Evolutionary conservation across 495 filamentous ascomycete species (phyloP).

Genomic region (Apodospora peruviana): DNA sequence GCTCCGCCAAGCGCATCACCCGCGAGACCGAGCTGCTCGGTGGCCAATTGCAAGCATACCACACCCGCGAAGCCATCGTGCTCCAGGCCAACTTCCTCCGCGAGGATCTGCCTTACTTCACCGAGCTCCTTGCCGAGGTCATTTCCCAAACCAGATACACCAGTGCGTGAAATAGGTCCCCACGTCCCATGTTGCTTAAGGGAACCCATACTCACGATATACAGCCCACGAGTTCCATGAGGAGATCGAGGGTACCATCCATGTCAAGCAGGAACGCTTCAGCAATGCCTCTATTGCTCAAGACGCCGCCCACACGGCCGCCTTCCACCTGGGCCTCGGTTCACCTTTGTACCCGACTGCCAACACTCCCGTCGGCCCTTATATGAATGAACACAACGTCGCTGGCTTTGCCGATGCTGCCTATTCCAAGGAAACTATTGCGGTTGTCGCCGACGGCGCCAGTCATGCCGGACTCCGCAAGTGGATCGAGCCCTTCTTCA

Average conservation of each 20-base stretch:
- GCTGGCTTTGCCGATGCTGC: slow-evolving; percentile 66
- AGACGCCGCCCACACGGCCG: slow-evolving; percentile 78
- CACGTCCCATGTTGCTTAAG: neutral
- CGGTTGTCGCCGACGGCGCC: slow-evolving; percentile 83
- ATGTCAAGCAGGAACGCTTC: slow-evolving; percentile 63
- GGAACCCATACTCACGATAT: slow-evolving; percentile 7
- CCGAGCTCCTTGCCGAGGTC: slow-evolving; percentile 91
- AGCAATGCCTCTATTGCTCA: slow-evolving; percentile 68
- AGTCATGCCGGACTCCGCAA: slow-evolving; percentile 70
- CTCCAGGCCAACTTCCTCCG: slow-evolving; percentile 90
- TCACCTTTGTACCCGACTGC: slow-evolving; percentile 63
- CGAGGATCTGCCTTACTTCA: slow-evolving; percentile 94
- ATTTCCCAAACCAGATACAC: slow-evolving; percentile 78
- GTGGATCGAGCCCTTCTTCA: slow-evolving; percentile 92
- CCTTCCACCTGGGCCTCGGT: slow-evolving; percentile 93
- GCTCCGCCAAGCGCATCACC: slow-evolving; percentile 83
- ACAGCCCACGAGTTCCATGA: slow-evolving; percentile 84
- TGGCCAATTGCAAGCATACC: slow-evolving; percentile 73
- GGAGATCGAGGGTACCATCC: slow-evolving; percentile 68
- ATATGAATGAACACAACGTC: slow-evolving; percentile 67
- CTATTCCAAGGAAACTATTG: slow-evolving; percentile 84
- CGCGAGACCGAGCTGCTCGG: slow-evolving; percentile 94
- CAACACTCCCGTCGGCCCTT: slow-evolving; percentile 64
- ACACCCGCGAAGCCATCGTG: slow-evolving; percentile 88
- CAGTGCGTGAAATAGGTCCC: slow-evolving; percentile 47